Base-by-base conservation (phyloP, 129 eudicot species). In the Cynara cardunculus region DNA sequence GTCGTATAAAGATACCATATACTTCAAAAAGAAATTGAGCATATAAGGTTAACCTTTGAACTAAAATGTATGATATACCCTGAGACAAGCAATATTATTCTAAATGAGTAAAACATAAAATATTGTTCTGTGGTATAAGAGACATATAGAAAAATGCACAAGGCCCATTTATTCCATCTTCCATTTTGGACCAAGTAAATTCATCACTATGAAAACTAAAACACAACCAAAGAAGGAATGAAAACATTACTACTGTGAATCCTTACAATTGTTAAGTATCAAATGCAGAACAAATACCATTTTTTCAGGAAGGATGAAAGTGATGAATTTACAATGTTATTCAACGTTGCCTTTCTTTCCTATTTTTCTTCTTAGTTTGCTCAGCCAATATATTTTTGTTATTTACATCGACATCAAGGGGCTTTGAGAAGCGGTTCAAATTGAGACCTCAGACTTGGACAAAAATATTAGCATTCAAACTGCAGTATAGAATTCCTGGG, bases 21-120 rank as follows among this genome's bases (percentile, higher is more conserved):
- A 18, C 21, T 53, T 53, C 3, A 7, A 49, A 53, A 53, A 41
- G 4, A 53, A 14, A 53, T 6, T 73, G 25, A 72, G 37, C 19
- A 25, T 73, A 73, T 64, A 81, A 39, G 68, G 31, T 64, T 37
- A 37, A 62, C 31, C 30, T 80, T 61, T 14, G 5, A 70, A 70
- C 46, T 70, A 70, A 8, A 70, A 70, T 70, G 39, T 18, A 30
- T 18, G 44, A 30, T 70, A 70, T 70, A 30, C 74, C 44, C 25
- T 1, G 3, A 7, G 7, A 19, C 41, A 69, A 69, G 19, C 5
- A 69, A 69, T 7, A 69, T 6, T 16, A 69, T n/a, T n/a, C n/a
- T 7, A 64, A 14, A 24, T 64, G 16, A 64, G 27, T 64, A 24
- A 2, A 9, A 64, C 25, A 64, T 64, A 64, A 19, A 64, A 22